Evolutionary conservation across 2,329 filamentous ascomycete species (phyloP).

Genomic region (Colletotrichum destructivum): DNA sequence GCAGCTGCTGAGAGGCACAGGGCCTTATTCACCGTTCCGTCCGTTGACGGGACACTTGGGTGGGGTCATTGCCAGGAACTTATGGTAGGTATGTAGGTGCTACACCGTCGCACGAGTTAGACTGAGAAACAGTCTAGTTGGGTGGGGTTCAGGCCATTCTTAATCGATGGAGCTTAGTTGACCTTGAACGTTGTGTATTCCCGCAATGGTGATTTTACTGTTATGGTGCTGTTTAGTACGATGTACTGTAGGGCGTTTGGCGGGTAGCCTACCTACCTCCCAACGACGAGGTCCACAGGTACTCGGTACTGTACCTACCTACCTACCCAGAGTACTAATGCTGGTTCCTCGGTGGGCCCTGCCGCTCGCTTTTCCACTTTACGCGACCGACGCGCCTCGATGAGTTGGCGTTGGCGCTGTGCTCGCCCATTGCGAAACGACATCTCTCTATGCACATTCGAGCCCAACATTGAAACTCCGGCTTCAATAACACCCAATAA

Average conservation of each 20-base stretch:
- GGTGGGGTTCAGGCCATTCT: background rate
- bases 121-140: too few species aligned
- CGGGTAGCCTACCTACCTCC: background rate
- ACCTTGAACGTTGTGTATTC: background rate
- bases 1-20: conserved; percentile 2
- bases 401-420: too few species aligned
- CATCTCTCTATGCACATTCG: background rate
- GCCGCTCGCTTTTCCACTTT: conserved; percentile 7
- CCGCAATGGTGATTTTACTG: background rate
- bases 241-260: background rate
- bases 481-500: conserved; percentile 58
- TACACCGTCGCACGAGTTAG: too few species aligned
- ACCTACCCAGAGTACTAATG: too few species aligned
- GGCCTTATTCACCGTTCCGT: conserved; percentile 7
- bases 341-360: background rate
- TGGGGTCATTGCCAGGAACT: background rate
- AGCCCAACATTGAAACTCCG: conserved; percentile 45
- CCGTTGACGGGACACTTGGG: conserved; percentile 1
- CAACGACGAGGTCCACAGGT: background rate
- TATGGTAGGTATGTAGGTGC: too few species aligned
- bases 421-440: background rate
- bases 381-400: conserved; percentile 17
- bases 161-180: background rate
- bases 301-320: background rate
- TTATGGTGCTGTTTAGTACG: background rate